Percentiles rank a stretch among this genome's conserved stretches.
These are phyloP conservation scores for Yueomyces sp. DNA, from an alignment of 1,139 yeast genomes.

Conservation along the genomic window DNA sequence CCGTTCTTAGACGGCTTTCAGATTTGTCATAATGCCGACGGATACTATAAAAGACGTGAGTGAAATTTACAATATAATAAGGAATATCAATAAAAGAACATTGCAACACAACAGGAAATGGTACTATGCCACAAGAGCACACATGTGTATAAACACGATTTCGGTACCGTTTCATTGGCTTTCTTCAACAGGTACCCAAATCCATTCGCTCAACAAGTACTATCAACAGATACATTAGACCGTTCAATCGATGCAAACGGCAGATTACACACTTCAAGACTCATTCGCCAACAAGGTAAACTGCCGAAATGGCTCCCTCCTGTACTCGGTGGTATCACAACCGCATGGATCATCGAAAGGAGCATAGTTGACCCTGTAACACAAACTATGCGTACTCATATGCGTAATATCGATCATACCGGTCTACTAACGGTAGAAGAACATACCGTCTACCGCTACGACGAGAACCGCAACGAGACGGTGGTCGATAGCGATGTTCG, in stretches of 20 bases:
- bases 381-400: conserved; percentile 52
- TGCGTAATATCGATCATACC: conserved; percentile 79
- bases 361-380: conserved; percentile 57
- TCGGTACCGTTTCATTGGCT: conserved; percentile 64
- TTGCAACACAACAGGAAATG: conserved; percentile 28
- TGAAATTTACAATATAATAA: too few relatives aligned
- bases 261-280: conserved; percentile 55
- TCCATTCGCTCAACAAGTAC: conserved; percentile 83
- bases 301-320: conserved; percentile 74
- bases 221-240: conserved; percentile 58
- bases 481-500: conserved; percentile 37
- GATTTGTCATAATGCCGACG: too few relatives aligned
- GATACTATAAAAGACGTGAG: too few relatives aligned
- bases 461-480: conserved; percentile 11
- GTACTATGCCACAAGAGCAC: conserved; percentile 50
- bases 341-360: conserved; percentile 77
- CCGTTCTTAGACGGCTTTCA: too few relatives aligned
- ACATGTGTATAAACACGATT: conserved; percentile 50
- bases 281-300: conserved; percentile 69
- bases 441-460: conserved; percentile 39
- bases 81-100: not conserved
- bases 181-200: conserved; percentile 80
- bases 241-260: conserved; percentile 40
- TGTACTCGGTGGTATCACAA: conserved; percentile 57
- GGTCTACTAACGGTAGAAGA: conserved; percentile 74